Evolutionary conservation across 495 filamentous ascomycete species (phyloP), one percentile per base, ranked within the genome.

Genomic region (Penicillium silybi): DNA sequence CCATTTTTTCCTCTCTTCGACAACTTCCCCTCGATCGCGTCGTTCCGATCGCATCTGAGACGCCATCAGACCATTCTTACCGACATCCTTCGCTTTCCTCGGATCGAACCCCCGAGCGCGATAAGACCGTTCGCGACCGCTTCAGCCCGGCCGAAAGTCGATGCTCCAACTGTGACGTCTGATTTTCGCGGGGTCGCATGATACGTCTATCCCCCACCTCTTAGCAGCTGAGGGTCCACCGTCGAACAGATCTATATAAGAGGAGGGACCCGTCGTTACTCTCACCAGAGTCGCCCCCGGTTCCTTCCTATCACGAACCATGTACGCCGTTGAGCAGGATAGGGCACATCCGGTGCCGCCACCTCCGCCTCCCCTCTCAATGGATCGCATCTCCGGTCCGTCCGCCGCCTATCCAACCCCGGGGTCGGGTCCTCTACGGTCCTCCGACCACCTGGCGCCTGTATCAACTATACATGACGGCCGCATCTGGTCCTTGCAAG

Each of bases 401-500:
- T 64, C 69, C 17, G 65, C 68, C 34, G 66, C 65, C n/a, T 77
- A 74, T 61, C 68, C 69, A 27, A 72, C 69, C 17, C 62, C 72
- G 11, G 68, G 68, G 17, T 60, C 65, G 15, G 63, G 50, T 20
- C 58, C 65, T n/a, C 39, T 75, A 37, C 62, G 63, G 10, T 47
- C 68, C 5, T 57, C 69, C 47, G 65, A 68, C 40, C 69, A 75
- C 41, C 59, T 75, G 10, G 65, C 66, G 9, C 67, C 74, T 13
- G 53, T 76, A 9, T 60, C 68, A 11, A 73, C 71, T 20, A 54
- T 66, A 4, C 67, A 72, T 37, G 77, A 77, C 27, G 76, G 75
- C 46, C 75, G 75, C 11, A 71, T 74, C 25, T 83, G 71, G 77
- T 88, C 86, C 43, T 78, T 98, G 48, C 76, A 85, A 54, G 88